Conservation (phyloP, 2,329 filamentous ascomycete genomes). For the Cucurbitaria berberidis region DNA sequence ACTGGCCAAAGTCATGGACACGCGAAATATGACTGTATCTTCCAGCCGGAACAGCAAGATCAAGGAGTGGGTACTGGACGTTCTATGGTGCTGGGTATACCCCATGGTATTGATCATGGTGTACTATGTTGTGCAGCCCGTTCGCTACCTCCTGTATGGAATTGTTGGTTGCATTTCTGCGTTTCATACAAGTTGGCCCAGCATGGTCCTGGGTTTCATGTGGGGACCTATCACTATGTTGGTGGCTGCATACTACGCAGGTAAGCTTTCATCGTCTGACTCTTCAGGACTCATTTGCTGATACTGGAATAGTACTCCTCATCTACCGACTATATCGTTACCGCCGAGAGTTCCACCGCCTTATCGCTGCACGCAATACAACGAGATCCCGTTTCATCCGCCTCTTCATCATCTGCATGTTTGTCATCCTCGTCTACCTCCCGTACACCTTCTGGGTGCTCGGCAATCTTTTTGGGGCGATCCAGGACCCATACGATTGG, state of each 20-base stretch:
- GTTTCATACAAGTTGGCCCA: constrained; percentile 64
- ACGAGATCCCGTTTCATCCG: constrained; percentile 67
- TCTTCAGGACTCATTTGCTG: neutral
- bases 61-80: constrained; percentile 57
- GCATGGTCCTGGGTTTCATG: constrained; percentile 59
- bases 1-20: constrained; percentile 66
- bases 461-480: constrained; percentile 22
- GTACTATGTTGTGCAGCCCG: constrained; percentile 66
- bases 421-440: constrained; percentile 58
- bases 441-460: constrained; percentile 60
- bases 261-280: constrained; percentile 51
- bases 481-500: constrained; percentile 60
- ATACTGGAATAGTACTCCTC: constrained; percentile 59
- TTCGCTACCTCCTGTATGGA: constrained; percentile 63
- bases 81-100: constrained; percentile 61
- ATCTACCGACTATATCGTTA: constrained; percentile 67
- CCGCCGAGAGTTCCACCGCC: constrained; percentile 62
- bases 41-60: constrained; percentile 57
- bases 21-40: constrained; percentile 59
- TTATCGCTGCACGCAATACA: constrained; percentile 61
- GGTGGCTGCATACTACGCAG: constrained; percentile 62
- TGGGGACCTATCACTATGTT: constrained; percentile 64
- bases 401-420: constrained; percentile 63
- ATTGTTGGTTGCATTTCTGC: constrained; percentile 65
- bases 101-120: constrained; percentile 62